Evolutionary conservation across 352 stramenopile genomes (phyloP).

Genomic region (Stephanocyclus meneghinianus): DNA sequence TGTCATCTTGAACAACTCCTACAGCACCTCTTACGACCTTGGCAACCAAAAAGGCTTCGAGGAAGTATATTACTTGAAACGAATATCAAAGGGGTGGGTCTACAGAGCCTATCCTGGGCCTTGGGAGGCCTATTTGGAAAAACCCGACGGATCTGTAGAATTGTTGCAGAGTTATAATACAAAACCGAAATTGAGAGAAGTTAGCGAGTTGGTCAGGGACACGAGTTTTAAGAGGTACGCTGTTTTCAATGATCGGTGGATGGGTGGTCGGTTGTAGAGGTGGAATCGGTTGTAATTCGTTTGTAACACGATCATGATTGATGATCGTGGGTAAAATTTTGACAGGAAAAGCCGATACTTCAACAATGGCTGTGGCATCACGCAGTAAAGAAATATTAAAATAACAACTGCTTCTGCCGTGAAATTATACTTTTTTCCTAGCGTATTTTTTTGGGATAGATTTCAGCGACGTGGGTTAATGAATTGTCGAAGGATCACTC

Average conservation of each 20-base stretch:
- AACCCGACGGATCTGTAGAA: slow-evolving; percentile 78
- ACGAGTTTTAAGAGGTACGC: slow-evolving; percentile 80
- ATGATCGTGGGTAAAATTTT: no score
- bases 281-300: no score
- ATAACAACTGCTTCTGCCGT: no score
- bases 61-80: slow-evolving; percentile 82
- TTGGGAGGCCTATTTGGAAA: slow-evolving; percentile 83
- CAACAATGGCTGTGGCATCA: no score
- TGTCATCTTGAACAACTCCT: slow-evolving; percentile 81
- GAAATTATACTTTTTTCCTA: no score
- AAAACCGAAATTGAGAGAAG: slow-evolving; percentile 74
- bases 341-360: no score
- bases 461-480: no score
- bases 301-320: no score
- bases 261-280: slow-evolving; percentile 56
- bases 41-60: slow-evolving; percentile 78
- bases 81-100: slow-evolving; percentile 82
- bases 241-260: slow-evolving; percentile 83
- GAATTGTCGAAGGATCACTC: no score
- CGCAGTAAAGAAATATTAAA: no score
- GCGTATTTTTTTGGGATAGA: no score
- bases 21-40: slow-evolving; percentile 82
- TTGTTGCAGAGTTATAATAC: slow-evolving; percentile 75
- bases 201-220: slow-evolving; percentile 72
- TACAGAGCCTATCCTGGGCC: slow-evolving; percentile 74